Evolutionary conservation across 2,329 filamentous ascomycete species (phyloP), one percentile per base, ranked within the genome.

Genomic region (Rachicladosporium sp.): DNA sequence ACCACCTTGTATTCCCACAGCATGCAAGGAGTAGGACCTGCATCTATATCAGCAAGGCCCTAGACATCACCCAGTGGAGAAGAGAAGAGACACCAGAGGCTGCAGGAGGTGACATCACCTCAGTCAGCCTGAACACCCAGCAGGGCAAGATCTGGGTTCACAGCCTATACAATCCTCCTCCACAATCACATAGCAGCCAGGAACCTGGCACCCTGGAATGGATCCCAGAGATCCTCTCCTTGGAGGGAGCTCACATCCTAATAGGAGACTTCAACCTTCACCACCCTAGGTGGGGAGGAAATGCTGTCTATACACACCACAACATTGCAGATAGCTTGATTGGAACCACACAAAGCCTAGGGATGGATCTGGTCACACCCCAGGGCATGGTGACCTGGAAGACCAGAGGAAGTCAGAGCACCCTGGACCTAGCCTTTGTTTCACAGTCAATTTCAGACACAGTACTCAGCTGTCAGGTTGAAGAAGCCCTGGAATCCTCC

Each of bases 221-320:
- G n/a, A n/a, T n/a, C n/a, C n/a, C n/a, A n/a, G n/a, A n/a, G n/a
- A n/a, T n/a, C n/a, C n/a, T n/a, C n/a, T n/a, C n/a, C n/a, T 23
- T 36, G 10, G 35, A 36, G 15, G 35, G 29, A 13, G 35, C 21
- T n/a, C 35, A 36, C 12, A 11, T 36, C 15, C 15, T 36, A 36
- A 13, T 36, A 7, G 35, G 35, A 7, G 35, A 36, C 35, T 36
- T 36, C 23, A 36, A 36, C 29, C 15, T 29, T 23, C 35, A 36
- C 35, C 35, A 36, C 21, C 35, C n/a, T 19, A 13, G n/a, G 23
- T 36, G 35, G 35, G 35, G 35, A 2, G 35, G 35, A 3, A 19
- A 34, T 34, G 12, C 12, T 13, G 32, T 34, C 9, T 11, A 13
- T 5, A 11, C 13, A 15, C 12, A 34, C 13, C 12, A 34, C 21